A percentile compares a stretch with the other conserved stretches of the same genome.
Conservation (phyloP, 768 basidiomycete species). For the Pulveroboletus frians region DNA sequence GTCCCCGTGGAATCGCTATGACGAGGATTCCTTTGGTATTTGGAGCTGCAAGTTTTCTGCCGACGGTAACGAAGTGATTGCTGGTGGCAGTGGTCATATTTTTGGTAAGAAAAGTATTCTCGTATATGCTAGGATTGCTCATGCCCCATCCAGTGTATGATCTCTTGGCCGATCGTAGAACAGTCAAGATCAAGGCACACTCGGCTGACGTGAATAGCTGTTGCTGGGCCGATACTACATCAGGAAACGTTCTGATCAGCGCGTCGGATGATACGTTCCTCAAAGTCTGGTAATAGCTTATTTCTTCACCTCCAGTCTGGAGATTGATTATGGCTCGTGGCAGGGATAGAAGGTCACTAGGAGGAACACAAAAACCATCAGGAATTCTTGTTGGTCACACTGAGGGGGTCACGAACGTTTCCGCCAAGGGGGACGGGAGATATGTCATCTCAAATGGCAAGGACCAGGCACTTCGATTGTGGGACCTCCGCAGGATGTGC, state of each 20-base stretch:
- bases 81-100: conserved; percentile 80
- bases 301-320: background rate
- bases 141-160: conserved; percentile 68
- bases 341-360: conserved; percentile 51
- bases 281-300: conserved; percentile 80
- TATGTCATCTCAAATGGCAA: conserved; percentile 96
- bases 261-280: conserved; percentile 93
- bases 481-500: conserved; percentile 94
- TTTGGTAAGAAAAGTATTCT: conserved; percentile 46
- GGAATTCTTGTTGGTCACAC: conserved; percentile 94
- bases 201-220: conserved; percentile 89
- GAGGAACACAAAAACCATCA: conserved; percentile 63
- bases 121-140: background rate
- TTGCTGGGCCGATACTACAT: conserved; percentile 91
- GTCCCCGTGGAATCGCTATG: conserved; percentile 30
- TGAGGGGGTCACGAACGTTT: conserved; percentile 91
- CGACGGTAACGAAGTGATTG: conserved; percentile 92
- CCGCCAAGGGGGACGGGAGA: conserved; percentile 93
- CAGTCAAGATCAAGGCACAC: conserved; percentile 85
- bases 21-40: conserved; percentile 59
- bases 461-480: conserved; percentile 85
- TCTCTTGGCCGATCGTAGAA: conserved; percentile 69
- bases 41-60: conserved; percentile 97
- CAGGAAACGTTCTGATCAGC: conserved; percentile 91
- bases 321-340: background rate